Conservation (phyloP, 495 filamentous ascomycete species). For the Penicillium malachiteum region DNA sequence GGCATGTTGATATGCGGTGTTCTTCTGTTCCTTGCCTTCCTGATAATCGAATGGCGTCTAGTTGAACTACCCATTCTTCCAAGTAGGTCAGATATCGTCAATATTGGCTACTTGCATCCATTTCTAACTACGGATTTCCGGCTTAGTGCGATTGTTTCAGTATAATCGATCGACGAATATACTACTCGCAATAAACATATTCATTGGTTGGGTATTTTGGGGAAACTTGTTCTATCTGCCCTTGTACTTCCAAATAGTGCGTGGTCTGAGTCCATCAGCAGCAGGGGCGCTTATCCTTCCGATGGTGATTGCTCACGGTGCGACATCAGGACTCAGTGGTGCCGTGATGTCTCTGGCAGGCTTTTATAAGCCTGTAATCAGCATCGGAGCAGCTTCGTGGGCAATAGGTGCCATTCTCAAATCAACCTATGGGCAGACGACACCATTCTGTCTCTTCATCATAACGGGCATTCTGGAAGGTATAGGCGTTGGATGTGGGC, state of each 20-base stretch:
- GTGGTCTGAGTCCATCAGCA: slow-evolving; percentile 27
- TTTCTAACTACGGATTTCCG: neutral
- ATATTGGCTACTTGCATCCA: neutral
- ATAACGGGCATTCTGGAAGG: slow-evolving; percentile 48
- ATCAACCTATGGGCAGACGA: slow-evolving; percentile 6
- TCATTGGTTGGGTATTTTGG: slow-evolving; percentile 10
- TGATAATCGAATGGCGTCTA: neutral
- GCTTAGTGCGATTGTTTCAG: slow-evolving; percentile 3
- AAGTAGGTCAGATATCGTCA: neutral
- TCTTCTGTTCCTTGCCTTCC: neutral
- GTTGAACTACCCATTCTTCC: neutral
- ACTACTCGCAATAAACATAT: neutral
- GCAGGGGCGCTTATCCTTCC: slow-evolving; percentile 42
- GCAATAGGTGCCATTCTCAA: neutral
- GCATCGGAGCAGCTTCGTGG: neutral
- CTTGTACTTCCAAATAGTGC: slow-evolving; percentile 46
- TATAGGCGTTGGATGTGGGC: slow-evolving; percentile 50
- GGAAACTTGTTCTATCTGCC: slow-evolving; percentile 49
- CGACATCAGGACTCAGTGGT: slow-evolving; percentile 8
- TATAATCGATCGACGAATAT: neutral
- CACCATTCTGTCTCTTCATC: slow-evolving; percentile 40
- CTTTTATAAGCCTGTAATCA: neutral
- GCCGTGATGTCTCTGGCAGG: slow-evolving; percentile 38
- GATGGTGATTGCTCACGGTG: slow-evolving; percentile 30
- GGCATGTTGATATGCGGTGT: slow-evolving; percentile 33